phyloP scores from a whole-genome alignment of 306 rosid genomes.

The Pyrus bretschneideri region DNA sequence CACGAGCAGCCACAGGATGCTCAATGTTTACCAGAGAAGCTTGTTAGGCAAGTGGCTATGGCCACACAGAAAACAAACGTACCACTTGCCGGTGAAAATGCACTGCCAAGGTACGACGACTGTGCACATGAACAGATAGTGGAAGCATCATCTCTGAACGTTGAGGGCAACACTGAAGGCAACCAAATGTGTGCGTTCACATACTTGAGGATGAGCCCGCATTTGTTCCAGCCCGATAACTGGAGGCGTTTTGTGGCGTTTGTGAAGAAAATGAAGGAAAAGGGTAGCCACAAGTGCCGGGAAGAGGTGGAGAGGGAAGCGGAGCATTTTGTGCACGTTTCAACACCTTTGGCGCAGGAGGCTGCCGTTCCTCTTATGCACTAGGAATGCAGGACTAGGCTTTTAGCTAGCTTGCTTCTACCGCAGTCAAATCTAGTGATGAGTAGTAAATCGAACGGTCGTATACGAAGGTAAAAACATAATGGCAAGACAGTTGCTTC shows the following conservation, averaged over 20 bases:
- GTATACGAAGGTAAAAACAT: not conserved
- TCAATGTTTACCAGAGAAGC: constrained; percentile 79
- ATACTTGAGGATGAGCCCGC: constrained; percentile 82
- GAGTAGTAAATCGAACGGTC: not conserved
- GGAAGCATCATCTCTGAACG: constrained; percentile 44
- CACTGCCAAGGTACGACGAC: constrained; percentile 64
- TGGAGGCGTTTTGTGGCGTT: constrained; percentile 80
- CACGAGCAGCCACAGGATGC: constrained; percentile 94
- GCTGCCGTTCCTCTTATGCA: constrained; percentile 65
- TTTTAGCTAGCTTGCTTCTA: not conserved
- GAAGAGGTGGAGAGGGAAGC: constrained; percentile 93
- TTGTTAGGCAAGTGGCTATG: constrained; percentile 74
- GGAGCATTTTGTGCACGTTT: constrained; percentile 70
- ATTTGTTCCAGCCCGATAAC: constrained; percentile 63
- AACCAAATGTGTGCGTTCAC: constrained; percentile 84
- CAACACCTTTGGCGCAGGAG: constrained; percentile 70
- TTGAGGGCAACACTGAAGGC: constrained; percentile 34
- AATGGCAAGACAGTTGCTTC: not conserved
- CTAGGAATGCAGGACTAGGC: constrained; percentile 9
- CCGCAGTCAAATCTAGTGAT: not conserved
- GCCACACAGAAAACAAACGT: constrained; percentile 66
- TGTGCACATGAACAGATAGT: constrained; percentile 69
- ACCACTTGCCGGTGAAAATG: constrained; percentile 87
- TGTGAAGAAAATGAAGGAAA: constrained; percentile 94
- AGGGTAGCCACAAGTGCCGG: constrained; percentile 48